Percentiles rank a stretch among this genome's conserved stretches.
These are phyloP conservation scores for Monilinia laxa DNA, from an alignment of 2,329 filamentous ascomycete genomes.

Conservation along the genomic window DNA sequence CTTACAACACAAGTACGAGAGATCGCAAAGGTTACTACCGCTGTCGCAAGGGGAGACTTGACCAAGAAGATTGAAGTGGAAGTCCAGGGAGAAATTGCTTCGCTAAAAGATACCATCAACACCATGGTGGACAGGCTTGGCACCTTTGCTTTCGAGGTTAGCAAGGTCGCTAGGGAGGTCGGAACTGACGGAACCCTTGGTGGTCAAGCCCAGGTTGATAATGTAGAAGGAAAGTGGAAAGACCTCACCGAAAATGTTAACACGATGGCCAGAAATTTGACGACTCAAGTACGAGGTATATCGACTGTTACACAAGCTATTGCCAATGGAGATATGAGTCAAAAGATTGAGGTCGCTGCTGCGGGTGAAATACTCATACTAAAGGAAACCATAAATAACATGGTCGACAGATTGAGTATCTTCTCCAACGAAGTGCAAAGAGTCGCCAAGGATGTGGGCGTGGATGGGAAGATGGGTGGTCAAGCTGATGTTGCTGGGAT, in stretches of 20 bases:
- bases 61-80: slow-evolving; percentile 95
- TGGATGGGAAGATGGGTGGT: slow-evolving; percentile 97
- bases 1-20: slow-evolving; percentile 96
- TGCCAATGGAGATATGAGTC: slow-evolving; percentile 91
- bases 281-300: slow-evolving; percentile 79
- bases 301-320: slow-evolving; percentile 94
- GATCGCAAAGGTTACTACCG: slow-evolving; percentile 94
- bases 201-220: slow-evolving; percentile 89
- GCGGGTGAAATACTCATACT: slow-evolving; percentile 92
- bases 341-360: slow-evolving; percentile 92
- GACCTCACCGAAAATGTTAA: slow-evolving; percentile 91
- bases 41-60: slow-evolving; percentile 89
- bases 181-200: slow-evolving; percentile 93
- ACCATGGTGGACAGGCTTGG: slow-evolving; percentile 98
- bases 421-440: slow-evolving; percentile 96
- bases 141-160: slow-evolving; percentile 95
- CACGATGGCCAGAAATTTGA: slow-evolving; percentile 69
- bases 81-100: slow-evolving; percentile 89
- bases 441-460: slow-evolving; percentile 93
- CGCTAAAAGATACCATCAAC: slow-evolving; percentile 97
- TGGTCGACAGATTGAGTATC: slow-evolving; percentile 91
- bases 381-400: slow-evolving; percentile 98
- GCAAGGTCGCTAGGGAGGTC: slow-evolving; percentile 91
- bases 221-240: slow-evolving; percentile 97
- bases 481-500: slow-evolving; percentile 93